Conservation (phyloP, 176 grass and related monocot species). For the Leersia perrieri region DNA sequence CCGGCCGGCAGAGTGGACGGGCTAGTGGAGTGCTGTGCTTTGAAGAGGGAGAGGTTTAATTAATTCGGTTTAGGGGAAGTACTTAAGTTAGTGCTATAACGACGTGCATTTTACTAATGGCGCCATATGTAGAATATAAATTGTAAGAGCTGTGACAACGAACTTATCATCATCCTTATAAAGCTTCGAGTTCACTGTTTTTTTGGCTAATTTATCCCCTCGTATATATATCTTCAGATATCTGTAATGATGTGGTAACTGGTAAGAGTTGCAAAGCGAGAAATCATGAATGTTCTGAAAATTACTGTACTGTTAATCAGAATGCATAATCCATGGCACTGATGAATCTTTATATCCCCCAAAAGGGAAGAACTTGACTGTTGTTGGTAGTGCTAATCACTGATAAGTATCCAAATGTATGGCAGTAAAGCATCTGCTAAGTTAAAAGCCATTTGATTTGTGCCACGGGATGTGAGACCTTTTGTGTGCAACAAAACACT, state of each 20-base stretch:
- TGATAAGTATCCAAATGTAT: background rate
- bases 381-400: background rate
- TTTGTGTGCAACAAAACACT: background rate
- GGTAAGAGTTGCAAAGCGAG: too few species aligned
- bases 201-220: background rate
- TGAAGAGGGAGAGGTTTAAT: background rate
- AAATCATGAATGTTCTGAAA: background rate
- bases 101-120: slow-evolving; percentile 47
- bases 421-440: background rate
- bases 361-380: background rate
- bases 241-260: too few species aligned
- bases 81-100: slow-evolving; percentile 36
- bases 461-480: background rate
- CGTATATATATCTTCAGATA: background rate
- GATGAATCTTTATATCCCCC: too few species aligned
- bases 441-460: background rate
- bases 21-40: background rate
- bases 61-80: slow-evolving; percentile 29
- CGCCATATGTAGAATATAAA: slow-evolving; percentile 57
- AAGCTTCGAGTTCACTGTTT: slow-evolving; percentile 42
- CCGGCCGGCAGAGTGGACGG: background rate
- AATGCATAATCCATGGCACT: too few species aligned
- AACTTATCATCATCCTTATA: slow-evolving; percentile 43
- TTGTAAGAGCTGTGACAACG: slow-evolving; percentile 38
- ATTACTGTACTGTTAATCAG: too few species aligned